Base-by-base conservation (phyloP, 129 eudicot genomes). In the Glebionis coronaria region DNA sequence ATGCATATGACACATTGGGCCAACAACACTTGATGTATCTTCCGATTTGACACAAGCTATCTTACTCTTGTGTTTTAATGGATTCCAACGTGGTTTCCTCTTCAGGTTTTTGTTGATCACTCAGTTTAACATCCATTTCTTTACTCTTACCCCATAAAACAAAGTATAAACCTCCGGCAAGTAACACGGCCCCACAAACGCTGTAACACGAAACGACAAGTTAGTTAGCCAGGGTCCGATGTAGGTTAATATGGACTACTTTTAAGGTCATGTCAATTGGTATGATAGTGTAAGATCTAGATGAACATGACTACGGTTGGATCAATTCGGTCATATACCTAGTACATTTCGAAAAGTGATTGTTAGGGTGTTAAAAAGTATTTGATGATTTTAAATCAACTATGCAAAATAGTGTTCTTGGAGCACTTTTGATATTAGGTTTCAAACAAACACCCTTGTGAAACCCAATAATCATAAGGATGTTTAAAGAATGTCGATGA, bases 91-190 rank as follows among this genome's bases (percentile, higher is more conserved):
- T 68, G 29, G 61, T 64, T 74, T 82, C 87, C 71, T 70, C 79
- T 54, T 54, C 73, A 21, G 21, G 44, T 35, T 65, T 76, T 18
- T 51, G 58, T 59, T 80, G 72, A 45, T 13, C 75, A 9, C 56
- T 74, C 2, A 59, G 65, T 63, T 68, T 79, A 45, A 66, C 47
- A 35, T 76, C 54, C 14, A 68, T 59, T 64, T 87, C 95, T 60
- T 68, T 82, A 9, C 73, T 79, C 80, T 81, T 87, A 53, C 87
- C 95, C 95, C 95, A 87, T 4, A 87, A 64, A 35, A 87, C 85
- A 58, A 76, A 21, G 20, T 84, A 87, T 16, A 87, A 58, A 3
- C 95, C 95, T 27, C 81, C 85, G 0, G 76, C 81, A 53, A 87
- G 82, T 63, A 87, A 79, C 44, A 82, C 53, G 13, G 82, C 90